Percentiles rank a stretch among this genome's conserved stretches.
Evolutionary conservation across 129 eudicot species (phyloP).

Genomic region (Logfia minima): DNA sequence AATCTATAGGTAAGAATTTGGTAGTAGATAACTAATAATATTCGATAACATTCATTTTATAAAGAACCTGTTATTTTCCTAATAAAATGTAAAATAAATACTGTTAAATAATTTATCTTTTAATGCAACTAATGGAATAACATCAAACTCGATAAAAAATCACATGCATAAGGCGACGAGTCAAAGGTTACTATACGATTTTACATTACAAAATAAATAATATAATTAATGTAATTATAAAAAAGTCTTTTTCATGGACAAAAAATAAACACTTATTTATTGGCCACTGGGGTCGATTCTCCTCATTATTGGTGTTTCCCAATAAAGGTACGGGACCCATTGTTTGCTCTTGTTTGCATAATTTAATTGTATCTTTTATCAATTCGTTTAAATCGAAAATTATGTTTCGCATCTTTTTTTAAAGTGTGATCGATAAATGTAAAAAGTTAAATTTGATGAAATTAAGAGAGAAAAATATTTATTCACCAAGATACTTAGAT

Average conservation of each 20-base stretch:
- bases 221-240: constrained; percentile 9
- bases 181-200: constrained; percentile 32
- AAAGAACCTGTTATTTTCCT: background rate
- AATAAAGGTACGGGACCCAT: constrained; percentile 29
- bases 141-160: constrained; percentile 41
- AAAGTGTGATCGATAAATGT: too few relatives aligned
- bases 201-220: constrained; percentile 13
- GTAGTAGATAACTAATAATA: too few relatives aligned
- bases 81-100: background rate
- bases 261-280: constrained; percentile 26
- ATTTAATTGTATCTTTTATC: background rate
- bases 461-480: too few relatives aligned
- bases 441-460: too few relatives aligned
- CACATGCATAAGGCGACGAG: constrained; percentile 41
- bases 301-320: constrained; percentile 38
- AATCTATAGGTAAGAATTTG: too few relatives aligned
- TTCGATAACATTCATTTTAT: too few relatives aligned
- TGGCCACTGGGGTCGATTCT: constrained; percentile 33
- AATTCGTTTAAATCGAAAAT: background rate
- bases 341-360: background rate
- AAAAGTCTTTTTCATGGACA: constrained; percentile 25
- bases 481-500: too few relatives aligned
- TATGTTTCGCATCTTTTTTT: too few relatives aligned
- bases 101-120: background rate
- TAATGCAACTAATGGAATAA: constrained; percentile 33